phyloP scores from a whole-genome alignment of 1,139 yeast species.

The Diutina neorugosa region DNA sequence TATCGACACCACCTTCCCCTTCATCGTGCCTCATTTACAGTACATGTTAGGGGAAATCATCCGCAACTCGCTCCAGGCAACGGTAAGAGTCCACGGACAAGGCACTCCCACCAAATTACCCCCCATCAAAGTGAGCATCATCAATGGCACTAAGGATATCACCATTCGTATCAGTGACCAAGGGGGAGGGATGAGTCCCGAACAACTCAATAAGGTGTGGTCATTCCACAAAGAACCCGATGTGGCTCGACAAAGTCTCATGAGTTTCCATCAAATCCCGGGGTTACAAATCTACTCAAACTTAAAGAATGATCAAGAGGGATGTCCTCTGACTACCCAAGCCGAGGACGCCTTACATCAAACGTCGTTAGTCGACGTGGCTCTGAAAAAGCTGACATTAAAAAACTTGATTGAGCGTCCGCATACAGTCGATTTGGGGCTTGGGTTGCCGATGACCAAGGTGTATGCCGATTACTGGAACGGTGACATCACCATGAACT shows the following conservation, averaged over 20 bases:
- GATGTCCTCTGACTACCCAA: not conserved
- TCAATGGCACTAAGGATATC: constrained; percentile 54
- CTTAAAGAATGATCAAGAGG: constrained; percentile 14
- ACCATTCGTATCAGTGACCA: constrained; percentile 74
- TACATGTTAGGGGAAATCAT: constrained; percentile 79
- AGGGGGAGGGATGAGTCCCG: constrained; percentile 73
- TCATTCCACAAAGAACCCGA: constrained; percentile 66
- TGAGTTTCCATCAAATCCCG: constrained; percentile 58
- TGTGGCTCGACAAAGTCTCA: constrained; percentile 41
- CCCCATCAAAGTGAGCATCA: constrained; percentile 60
- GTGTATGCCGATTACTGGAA: constrained; percentile 96
- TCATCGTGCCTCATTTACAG: constrained; percentile 75
- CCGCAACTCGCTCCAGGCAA: constrained; percentile 75
- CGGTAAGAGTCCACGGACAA: constrained; percentile 34
- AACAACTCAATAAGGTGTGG: constrained; percentile 57
- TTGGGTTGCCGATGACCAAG: constrained; percentile 84
- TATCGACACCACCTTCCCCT: constrained; percentile 53
- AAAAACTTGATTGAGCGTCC: constrained; percentile 53
- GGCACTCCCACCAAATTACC: constrained; percentile 31
- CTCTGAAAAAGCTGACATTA: constrained; percentile 25
- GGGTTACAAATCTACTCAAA: constrained; percentile 37
- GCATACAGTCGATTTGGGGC: constrained; percentile 62
- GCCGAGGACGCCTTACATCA: constrained; percentile 12
- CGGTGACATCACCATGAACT: constrained; percentile 71
- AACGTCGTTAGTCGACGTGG: constrained; percentile 31